phyloP scores from a whole-genome alignment of 495 filamentous ascomycete genomes.

The Aspergillus sclerotioniger region DNA sequence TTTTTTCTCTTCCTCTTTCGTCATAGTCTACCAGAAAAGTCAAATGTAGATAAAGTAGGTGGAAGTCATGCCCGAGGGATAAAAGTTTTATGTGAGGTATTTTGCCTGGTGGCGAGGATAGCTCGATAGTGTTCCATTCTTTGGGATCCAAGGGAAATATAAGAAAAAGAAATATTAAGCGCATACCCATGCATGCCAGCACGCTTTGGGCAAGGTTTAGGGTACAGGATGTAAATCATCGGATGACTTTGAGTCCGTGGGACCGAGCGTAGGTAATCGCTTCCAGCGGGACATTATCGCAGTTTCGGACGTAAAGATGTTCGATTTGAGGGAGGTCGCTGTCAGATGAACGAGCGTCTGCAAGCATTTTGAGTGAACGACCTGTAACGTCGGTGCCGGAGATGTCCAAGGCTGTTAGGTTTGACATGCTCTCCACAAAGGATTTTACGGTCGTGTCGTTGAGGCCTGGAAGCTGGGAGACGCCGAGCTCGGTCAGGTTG shows the following conservation, averaged over 20 bases:
- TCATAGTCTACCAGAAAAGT: too few relatives aligned
- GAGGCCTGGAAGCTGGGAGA: constrained; percentile 24
- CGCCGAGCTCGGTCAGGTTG: constrained; percentile 30
- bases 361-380: constrained; percentile 28
- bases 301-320: neutral
- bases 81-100: too few relatives aligned
- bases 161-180: too few relatives aligned
- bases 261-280: neutral
- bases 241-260: neutral
- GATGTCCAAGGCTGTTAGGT: constrained; percentile 33
- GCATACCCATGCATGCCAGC: too few relatives aligned
- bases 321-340: neutral
- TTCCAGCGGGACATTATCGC: neutral
- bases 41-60: too few relatives aligned
- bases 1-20: too few relatives aligned
- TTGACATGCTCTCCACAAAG: constrained; percentile 19
- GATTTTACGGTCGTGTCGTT: constrained; percentile 20
- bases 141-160: too few relatives aligned
- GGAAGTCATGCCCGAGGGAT: too few relatives aligned
- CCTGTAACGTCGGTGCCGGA: constrained; percentile 40
- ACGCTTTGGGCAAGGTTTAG: too few relatives aligned
- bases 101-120: too few relatives aligned
- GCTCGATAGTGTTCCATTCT: too few relatives aligned
- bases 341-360: constrained; percentile 20
- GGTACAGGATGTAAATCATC: neutral